phyloP scores from a whole-genome alignment of 1,284 basidiomycete genomes.

The Ceratobasidium sp. region DNA sequence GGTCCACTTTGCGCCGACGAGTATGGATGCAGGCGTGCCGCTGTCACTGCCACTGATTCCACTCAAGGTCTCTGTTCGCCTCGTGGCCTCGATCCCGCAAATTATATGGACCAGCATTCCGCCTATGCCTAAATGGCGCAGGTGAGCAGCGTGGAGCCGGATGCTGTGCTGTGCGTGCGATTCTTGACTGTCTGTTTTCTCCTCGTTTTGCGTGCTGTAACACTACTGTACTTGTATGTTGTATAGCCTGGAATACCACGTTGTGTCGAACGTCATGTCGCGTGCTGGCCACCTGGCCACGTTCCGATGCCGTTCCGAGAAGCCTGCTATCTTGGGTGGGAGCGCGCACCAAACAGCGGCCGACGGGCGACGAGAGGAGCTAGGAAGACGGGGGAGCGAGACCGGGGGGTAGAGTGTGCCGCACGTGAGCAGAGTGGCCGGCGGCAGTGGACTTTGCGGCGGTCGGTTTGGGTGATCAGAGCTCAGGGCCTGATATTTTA shows the following conservation, averaged over 20 bases:
- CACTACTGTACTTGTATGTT: no score
- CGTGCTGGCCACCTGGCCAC: constrained; percentile 33
- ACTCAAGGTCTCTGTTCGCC: constrained; percentile 16
- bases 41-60: constrained; percentile 20
- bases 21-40: not conserved
- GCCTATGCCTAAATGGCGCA: constrained; percentile 31
- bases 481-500: no score
- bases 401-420: not conserved
- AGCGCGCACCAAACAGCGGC: not conserved
- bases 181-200: constrained; percentile 1
- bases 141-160: constrained; percentile 5
- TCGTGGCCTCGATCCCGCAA: constrained; percentile 17
- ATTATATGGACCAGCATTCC: constrained; percentile 29
- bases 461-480: not conserved
- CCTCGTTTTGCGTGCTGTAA: constrained; percentile 29
- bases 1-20: no score
- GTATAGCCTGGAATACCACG: no score
- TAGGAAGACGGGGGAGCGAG: constrained; percentile 12
- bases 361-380: constrained; percentile 20
- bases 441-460: not conserved
- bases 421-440: not conserved
- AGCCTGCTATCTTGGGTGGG: no score
- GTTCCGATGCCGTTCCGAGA: no score
- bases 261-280: constrained; percentile 39
- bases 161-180: constrained; percentile 21